Evolutionary conservation across 768 basidiomycete genomes (phyloP).

Genomic region (Leccinum olivaceopallidum): DNA sequence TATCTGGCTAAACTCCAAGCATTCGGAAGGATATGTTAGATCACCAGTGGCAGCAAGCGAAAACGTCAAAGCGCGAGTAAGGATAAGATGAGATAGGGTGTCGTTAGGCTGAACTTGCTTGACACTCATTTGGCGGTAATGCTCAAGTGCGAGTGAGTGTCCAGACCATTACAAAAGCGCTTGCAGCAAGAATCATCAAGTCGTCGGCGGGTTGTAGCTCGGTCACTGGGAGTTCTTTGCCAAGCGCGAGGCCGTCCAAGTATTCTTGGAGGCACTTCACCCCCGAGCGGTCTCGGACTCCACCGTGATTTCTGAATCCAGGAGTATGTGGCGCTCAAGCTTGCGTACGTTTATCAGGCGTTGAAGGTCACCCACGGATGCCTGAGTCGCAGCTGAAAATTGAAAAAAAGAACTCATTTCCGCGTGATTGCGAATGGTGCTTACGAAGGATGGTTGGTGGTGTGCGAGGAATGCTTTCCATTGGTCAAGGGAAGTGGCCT

Average conservation of each 20-base stretch:
- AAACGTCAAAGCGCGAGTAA: slow-evolving; percentile 78
- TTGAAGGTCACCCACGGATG: slow-evolving; percentile 54
- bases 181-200: slow-evolving; percentile 37
- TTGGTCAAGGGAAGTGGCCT: slow-evolving; percentile 43
- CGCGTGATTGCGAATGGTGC: slow-evolving; percentile 23
- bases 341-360: slow-evolving; percentile 76
- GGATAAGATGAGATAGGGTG: slow-evolving; percentile 81
- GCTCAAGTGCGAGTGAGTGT: slow-evolving; percentile 61
- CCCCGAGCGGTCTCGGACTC: slow-evolving; percentile 58
- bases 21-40: slow-evolving; percentile 72
- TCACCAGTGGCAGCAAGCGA: slow-evolving; percentile 77
- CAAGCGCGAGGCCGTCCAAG: slow-evolving; percentile 64
- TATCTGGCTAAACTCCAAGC: slow-evolving; percentile 77
- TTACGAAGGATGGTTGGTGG: slow-evolving; percentile 50
- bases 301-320: slow-evolving; percentile 47
- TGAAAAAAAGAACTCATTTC: slow-evolving; percentile 19
- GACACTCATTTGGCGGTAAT: slow-evolving; percentile 74
- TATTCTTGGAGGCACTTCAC: slow-evolving; percentile 59
- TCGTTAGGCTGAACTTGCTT: slow-evolving; percentile 91
- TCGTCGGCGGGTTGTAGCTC: slow-evolving; percentile 91
- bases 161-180: too few species aligned
- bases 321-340: slow-evolving; percentile 62
- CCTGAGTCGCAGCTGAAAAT: slow-evolving; percentile 35
- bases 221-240: slow-evolving; percentile 61
- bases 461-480: slow-evolving; percentile 58